Evolutionary conservation across 2,329 filamentous ascomycete genomes (phyloP), one percentile per base, ranked within the genome.

Genomic region (Spiromastix sp.): DNA sequence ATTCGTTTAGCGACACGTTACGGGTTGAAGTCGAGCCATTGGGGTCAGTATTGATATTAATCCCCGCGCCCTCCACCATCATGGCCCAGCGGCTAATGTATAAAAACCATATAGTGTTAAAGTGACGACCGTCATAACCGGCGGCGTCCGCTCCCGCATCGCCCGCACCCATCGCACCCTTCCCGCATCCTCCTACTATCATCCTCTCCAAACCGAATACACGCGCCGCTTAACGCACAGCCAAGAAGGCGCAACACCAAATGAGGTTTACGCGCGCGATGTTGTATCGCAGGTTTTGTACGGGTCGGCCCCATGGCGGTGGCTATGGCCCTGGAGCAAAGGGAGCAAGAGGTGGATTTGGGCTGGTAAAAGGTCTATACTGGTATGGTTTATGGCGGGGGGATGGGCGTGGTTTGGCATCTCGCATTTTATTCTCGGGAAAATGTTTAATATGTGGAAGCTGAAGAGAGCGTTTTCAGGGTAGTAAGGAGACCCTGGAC

Each of bases 121-220:
- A 25, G 66, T 75, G 22, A 67, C 65, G 37, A 67, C 70, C 2
- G 58, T 71, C 19, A 60, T 78, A 5, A 78, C 75, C 1, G 75
- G 75, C 7, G 74, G 74, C 7, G 74, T 79, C 20, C 67, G 70
- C 48, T 70, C 66, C 27, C 71, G 71, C 20, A 74, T 79, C 44
- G 68, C 71, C 3, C 63, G 73, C n/a, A 62, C 57, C 4, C 51
- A 70, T 10, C 61, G 71, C 17, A 51, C 54, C 4, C 49, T 79
- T 6, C 56, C 60, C 2, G 52, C 59, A 6, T 60, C 62, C 30
- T 71, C 66, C 0, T 56, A 72, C 15, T 77, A 74, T 48, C 43
- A 64, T 15, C 68, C 71, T 0, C 58, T 77, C 20, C 58, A 65
- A 27, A 56, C 54, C 4, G 66, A 72, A 39, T 77, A 75, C 47